phyloP scores from a whole-genome alignment of 306 rosid species.

The Corylus avellana region DNA sequence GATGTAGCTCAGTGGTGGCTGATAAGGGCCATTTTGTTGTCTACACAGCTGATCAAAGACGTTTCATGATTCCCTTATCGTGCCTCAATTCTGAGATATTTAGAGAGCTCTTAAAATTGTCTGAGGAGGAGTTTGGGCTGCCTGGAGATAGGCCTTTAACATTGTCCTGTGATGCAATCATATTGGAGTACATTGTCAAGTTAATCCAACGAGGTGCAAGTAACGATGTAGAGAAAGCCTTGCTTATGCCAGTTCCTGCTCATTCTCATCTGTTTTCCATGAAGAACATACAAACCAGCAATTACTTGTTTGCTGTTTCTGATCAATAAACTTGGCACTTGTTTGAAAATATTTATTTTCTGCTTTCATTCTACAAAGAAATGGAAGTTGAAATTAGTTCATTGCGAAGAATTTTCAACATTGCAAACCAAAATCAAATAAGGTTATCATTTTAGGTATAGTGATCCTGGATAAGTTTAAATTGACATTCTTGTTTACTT shows the following conservation, averaged over 20 bases:
- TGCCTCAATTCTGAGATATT: constrained; percentile 23
- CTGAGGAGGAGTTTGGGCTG: constrained; percentile 37
- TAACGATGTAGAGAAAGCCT: constrained; percentile 16
- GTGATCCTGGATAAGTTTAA: too few relatives aligned
- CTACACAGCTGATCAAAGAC: constrained; percentile 23
- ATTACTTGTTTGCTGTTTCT: not conserved
- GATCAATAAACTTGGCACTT: not conserved
- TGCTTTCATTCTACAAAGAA: too few relatives aligned
- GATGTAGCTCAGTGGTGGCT: constrained; percentile 1
- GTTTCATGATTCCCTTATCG: constrained; percentile 28
- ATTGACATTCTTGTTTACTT: too few relatives aligned
- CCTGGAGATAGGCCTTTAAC: constrained; percentile 27
- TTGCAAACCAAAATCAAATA: too few relatives aligned
- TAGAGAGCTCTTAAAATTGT: constrained; percentile 19
- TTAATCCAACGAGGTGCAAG: constrained; percentile 25
- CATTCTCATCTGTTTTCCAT: too few relatives aligned
- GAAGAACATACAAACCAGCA: not conserved
- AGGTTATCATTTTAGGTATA: too few relatives aligned
- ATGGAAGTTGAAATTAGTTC: too few relatives aligned
- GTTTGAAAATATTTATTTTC: too few relatives aligned
- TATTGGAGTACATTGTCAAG: constrained; percentile 19
- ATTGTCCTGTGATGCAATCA: constrained; percentile 40
- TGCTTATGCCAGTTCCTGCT: not conserved
- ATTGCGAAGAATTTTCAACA: too few relatives aligned
- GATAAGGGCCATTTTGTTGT: constrained; percentile 29